Base-by-base conservation (phyloP, 148 eudicot genomes). In the Pouteria glomerata region DNA sequence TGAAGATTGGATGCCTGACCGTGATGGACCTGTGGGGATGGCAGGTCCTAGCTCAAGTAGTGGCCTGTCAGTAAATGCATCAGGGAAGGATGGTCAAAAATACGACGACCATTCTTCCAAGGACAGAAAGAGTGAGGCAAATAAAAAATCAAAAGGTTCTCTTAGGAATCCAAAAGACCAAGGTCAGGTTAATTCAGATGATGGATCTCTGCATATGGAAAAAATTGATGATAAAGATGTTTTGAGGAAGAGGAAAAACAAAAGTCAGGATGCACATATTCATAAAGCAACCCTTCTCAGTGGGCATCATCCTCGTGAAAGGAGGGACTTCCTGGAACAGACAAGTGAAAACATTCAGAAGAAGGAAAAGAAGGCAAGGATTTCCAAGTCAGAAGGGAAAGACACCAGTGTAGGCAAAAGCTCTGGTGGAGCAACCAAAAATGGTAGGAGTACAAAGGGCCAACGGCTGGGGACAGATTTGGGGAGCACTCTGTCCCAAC, bases 201-300 rank as follows among this genome's bases (percentile, higher is more conserved):
- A 72, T 70, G 76, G 74, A 71, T 72, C 75, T 65, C 58, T 57
- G 71, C 74, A 67, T 73, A 79, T 63, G 16, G 68, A 53, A 63
- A 88, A 82, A 68, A 65, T 37, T 66, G 78, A 70, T 68, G 75
- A 73, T 71, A 69, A 78, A 58, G 83, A 76, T 53, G 66, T 69
- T 72, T 57, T 51, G 7, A 93, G 79, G 79, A 94, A 87, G 81
- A 89, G 96, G 76, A 94, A 88, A 81, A 77, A 76, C 52, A 85
- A 74, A 64, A 70, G 73, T 50, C 75, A 69, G 73, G 80, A 77
- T 68, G 60, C 74, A 56, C 51, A 55, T 45, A 68, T 59, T 70
- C 57, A 66, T 74, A 55, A 75, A 37, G 69, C 71, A 19, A 66
- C 83, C 30, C 35, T 34, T 29, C 61, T 42, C 1, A 65, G 35